Evolutionary conservation across 805 yeast species (phyloP).

Genomic region (Zygosaccharomyces lentus): DNA sequence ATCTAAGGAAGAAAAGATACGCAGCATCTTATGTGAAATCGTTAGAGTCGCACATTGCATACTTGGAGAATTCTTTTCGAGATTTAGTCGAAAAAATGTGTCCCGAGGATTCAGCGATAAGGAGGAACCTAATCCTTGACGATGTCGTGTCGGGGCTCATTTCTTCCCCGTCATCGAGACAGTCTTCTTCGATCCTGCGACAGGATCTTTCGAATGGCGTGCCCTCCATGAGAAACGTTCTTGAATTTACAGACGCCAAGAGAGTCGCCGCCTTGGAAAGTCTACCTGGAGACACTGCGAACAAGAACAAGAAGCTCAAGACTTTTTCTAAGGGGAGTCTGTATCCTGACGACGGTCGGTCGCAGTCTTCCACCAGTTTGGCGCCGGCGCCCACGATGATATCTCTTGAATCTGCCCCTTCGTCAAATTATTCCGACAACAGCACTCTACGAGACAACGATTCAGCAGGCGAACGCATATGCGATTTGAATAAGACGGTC

Average conservation of each 20-base stretch:
- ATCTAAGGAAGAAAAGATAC: slow-evolving; percentile 49
- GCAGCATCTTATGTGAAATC: slow-evolving; percentile 47
- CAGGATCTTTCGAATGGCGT: background rate
- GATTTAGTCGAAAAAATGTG: slow-evolving; percentile 22
- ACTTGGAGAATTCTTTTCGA: slow-evolving; percentile 28
- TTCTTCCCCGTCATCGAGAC: background rate
- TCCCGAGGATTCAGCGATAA: slow-evolving; percentile 19
- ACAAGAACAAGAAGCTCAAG: slow-evolving; percentile 18
- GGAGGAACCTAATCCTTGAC: slow-evolving; percentile 20
- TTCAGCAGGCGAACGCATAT: slow-evolving; percentile 25
- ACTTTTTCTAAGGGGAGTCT: slow-evolving; percentile 32
- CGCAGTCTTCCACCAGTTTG: slow-evolving; percentile 10
- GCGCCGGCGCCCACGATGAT: slow-evolving; percentile 12
- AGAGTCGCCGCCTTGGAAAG: background rate
- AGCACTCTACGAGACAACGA: background rate
- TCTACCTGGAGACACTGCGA: background rate
- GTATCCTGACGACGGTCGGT: slow-evolving; percentile 35
- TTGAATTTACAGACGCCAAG: slow-evolving; percentile 1
- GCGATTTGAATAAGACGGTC: slow-evolving; percentile 33
- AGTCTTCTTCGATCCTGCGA: background rate
- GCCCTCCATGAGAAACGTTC: background rate
- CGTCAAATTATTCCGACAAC: slow-evolving; percentile 9
- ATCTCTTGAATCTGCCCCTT: slow-evolving; percentile 13
- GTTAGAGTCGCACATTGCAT: slow-evolving; percentile 36
- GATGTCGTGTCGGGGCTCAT: slow-evolving; percentile 19